These are phyloP conservation scores for Sinapis alba DNA, from an alignment of 441 rosid genomes.

Conservation along the genomic window DNA sequence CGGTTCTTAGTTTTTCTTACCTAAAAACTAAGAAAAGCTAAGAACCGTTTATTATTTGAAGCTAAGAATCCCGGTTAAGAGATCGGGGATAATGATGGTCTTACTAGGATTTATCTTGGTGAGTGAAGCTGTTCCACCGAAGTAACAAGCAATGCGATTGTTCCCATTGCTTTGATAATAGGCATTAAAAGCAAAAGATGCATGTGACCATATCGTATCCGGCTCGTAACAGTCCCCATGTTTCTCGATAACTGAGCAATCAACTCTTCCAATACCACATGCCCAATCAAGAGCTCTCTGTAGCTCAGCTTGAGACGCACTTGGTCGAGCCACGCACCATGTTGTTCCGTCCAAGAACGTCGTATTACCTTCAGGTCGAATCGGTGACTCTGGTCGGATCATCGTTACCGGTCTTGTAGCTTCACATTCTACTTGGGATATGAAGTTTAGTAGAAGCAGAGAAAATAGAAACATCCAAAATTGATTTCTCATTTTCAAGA, in stretches of 20 bases:
- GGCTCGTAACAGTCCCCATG: slow-evolving; percentile 64
- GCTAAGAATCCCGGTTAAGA: too few species aligned
- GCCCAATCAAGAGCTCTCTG: slow-evolving; percentile 78
- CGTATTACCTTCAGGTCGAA: slow-evolving; percentile 79
- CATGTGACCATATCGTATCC: slow-evolving; percentile 63
- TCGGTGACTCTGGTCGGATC: slow-evolving; percentile 49
- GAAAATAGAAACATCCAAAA: slow-evolving; percentile 16
- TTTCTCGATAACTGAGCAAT: slow-evolving; percentile 52
- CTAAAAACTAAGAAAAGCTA: too few species aligned
- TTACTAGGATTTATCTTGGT: slow-evolving; percentile 74
- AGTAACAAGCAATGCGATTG: slow-evolving; percentile 84
- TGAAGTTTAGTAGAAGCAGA: slow-evolving; percentile 18
- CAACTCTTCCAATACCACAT: slow-evolving; percentile 65
- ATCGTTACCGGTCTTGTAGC: slow-evolving; percentile 48
- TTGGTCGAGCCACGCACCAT: slow-evolving; percentile 66
- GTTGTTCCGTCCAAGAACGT: slow-evolving; percentile 72
- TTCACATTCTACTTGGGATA: slow-evolving; percentile 28
- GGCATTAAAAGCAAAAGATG: slow-evolving; percentile 68
- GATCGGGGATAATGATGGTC: too few species aligned
- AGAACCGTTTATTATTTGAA: too few species aligned
- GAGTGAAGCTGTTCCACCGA: slow-evolving; percentile 78
- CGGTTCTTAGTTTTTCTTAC: too few species aligned
- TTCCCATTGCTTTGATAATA: slow-evolving; percentile 74
- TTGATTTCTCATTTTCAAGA: slow-evolving; percentile 30
- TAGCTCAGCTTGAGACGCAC: slow-evolving; percentile 55